A percentile compares a stretch with the other conserved stretches of the same genome.
Evolutionary conservation across 1,284 basidiomycete species (phyloP).

Genomic region (Ustilago curta): DNA sequence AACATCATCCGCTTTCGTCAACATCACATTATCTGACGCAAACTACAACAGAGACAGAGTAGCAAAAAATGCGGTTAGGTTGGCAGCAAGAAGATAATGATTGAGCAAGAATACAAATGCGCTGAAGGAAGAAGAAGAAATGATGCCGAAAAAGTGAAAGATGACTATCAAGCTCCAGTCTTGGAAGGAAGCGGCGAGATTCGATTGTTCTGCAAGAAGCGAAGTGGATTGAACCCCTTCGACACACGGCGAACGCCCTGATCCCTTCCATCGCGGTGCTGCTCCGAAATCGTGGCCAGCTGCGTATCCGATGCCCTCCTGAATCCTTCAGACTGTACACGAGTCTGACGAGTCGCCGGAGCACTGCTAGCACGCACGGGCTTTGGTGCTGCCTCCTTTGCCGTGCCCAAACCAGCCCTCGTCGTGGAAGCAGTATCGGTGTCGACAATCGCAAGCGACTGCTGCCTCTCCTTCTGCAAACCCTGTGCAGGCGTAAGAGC

Average conservation of each 20-base stretch:
- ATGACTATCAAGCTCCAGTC: constrained; percentile 11
- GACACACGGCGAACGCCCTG: constrained; percentile 8
- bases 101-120: constrained; percentile 31
- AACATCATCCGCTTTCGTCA: neutral
- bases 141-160: constrained; percentile 5
- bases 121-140: neutral
- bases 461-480: constrained; percentile 3
- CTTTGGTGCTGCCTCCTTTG: constrained; percentile 11
- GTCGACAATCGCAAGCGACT: constrained; percentile 8
- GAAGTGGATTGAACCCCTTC: constrained; percentile 35
- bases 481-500: constrained; percentile 12
- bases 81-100: constrained; percentile 2
- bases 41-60: neutral
- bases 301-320: constrained; percentile 44
- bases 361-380: constrained; percentile 27
- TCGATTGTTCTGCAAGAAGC: constrained; percentile 46
- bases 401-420: neutral
- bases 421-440: constrained; percentile 1
- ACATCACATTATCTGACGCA: neutral
- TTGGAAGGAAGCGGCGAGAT: constrained; percentile 44
- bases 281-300: constrained; percentile 28
- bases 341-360: constrained; percentile 26
- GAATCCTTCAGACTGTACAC: constrained; percentile 15
- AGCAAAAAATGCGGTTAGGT: constrained; percentile 10
- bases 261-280: constrained; percentile 12